These are phyloP conservation scores for Fraxinus nigra DNA, from an alignment of 305 asterid species.

Conservation along the genomic window DNA sequence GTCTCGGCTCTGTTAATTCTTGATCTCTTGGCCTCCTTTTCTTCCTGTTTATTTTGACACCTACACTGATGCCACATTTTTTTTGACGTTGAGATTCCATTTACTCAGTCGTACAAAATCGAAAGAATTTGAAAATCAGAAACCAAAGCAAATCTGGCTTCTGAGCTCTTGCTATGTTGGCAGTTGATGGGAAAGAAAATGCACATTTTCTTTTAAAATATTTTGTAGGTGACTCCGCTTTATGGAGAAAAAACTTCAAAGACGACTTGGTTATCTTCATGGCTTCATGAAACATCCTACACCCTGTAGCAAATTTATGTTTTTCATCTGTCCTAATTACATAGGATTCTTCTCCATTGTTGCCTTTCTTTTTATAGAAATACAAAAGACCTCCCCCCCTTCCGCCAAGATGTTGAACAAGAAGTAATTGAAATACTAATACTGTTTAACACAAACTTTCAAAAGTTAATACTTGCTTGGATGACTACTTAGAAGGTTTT, in stretches of 20 bases:
- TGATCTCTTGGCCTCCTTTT: background rate
- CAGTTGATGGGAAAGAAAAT: background rate
- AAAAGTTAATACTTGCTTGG: background rate
- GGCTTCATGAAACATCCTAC: background rate
- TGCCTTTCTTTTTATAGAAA: background rate
- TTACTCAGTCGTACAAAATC: background rate
- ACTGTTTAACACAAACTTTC: background rate
- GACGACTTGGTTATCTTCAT: background rate
- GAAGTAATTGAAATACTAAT: background rate
- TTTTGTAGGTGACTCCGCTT: background rate
- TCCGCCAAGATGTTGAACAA: background rate
- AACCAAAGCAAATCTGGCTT: background rate
- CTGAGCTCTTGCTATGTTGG: background rate
- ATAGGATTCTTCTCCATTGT: background rate
- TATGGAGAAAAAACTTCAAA: background rate
- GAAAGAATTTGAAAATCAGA: background rate
- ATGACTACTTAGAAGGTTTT: background rate
- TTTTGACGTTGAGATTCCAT: background rate
- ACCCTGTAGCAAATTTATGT: background rate
- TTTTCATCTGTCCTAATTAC: background rate
- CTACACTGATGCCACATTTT: background rate
- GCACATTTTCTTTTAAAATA: background rate
- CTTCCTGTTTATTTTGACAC: background rate
- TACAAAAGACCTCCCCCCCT: background rate
- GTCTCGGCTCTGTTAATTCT: background rate